These are phyloP conservation scores for Fusarium sp. DNA, from an alignment of 2,329 filamentous ascomycete genomes.

Conservation along the genomic window DNA sequence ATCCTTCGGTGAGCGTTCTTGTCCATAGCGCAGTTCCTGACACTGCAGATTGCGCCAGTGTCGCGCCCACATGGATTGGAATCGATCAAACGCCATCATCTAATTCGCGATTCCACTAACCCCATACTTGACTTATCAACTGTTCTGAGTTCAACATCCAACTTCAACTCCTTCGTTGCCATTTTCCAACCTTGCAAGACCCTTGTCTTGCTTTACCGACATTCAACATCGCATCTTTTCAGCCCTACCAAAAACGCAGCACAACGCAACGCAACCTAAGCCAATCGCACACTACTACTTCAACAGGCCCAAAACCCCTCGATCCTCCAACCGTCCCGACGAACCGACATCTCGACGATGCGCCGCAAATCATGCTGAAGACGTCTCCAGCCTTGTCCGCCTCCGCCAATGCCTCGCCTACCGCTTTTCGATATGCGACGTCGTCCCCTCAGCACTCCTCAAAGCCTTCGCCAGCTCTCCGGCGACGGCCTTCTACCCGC, in stretches of 20 bases:
- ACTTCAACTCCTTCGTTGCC: constrained; percentile 21
- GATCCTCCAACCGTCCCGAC: constrained; percentile 19
- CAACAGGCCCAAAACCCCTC: constrained; percentile 28
- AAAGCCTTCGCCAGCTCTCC: constrained; percentile 38
- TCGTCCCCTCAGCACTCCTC: constrained; percentile 39
- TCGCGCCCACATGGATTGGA: constrained; percentile 36
- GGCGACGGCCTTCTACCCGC: constrained; percentile 40
- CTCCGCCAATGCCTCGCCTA: constrained; percentile 62
- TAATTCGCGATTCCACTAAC: constrained; percentile 39
- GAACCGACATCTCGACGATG: constrained; percentile 50
- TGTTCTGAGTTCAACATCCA: constrained; percentile 6
- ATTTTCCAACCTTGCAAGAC: constrained; percentile 20
- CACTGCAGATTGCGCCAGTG: constrained; percentile 32
- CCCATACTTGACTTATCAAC: constrained; percentile 20
- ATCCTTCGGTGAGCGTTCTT: constrained; percentile 46
- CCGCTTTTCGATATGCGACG: constrained; percentile 51
- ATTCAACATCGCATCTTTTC: constrained; percentile 12
- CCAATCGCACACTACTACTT: constrained; percentile 18
- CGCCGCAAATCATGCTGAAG: constrained; percentile 65
- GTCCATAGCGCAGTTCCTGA: constrained; percentile 38
- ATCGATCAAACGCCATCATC: constrained; percentile 40
- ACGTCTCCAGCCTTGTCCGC: constrained; percentile 61
- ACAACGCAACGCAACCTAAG: background rate
- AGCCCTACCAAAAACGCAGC: constrained; percentile 11
- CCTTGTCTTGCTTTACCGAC: constrained; percentile 18